Base-by-base conservation (phyloP, 2,329 filamentous ascomycete genomes). In the Raffaelea albimanens region DNA sequence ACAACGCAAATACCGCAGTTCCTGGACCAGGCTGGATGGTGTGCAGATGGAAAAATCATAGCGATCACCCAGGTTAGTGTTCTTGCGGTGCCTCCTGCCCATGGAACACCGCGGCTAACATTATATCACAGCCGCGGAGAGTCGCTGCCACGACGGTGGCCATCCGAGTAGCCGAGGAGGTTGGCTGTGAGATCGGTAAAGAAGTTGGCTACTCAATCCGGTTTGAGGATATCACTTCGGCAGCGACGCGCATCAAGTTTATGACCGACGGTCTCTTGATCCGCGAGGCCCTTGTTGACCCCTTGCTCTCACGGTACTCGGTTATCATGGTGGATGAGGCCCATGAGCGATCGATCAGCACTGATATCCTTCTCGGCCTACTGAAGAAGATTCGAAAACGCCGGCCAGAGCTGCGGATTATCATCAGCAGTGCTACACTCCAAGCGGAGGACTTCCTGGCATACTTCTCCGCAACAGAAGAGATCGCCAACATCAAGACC, bases 271-370 rank as follows among this genome's bases (percentile, higher is more conserved):
- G 91, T 0, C 72, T 98, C 43, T 75, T 98, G 29, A 80, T 98
- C 46, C 75, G 91, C 58, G 93, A 98, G 66, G 93, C 91, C 23
- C 75, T 98, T 4, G 87, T 96, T 3, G 93, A 98, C 63, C 93
- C 93, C 13, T 68, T 97, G 3, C 68, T 98, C 33, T 93, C 87
- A 19, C 78, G 88, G 11, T 98, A 98, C 62, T 94, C 89, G 0
- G 85, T 95, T 40, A 87, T 98, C 57, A 96, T 98, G 88, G 85
- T 98, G 8, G 93, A 98, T 61, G 91, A 97, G 66, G 93, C 91
- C 7, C 93, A 98, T 61, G 91, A 97, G 65, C 76, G 93, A 46
- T 95, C 89, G 43, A 76, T 97, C 50, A 94, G 87, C 62, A 95
- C 90, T 1, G 93, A 98, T 60, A 79, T 98, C 13, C 72, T 97